These are phyloP conservation scores for Schizochytrium sp. DNA, from an alignment of 108 stramenopile genomes.

Conservation along the genomic window DNA sequence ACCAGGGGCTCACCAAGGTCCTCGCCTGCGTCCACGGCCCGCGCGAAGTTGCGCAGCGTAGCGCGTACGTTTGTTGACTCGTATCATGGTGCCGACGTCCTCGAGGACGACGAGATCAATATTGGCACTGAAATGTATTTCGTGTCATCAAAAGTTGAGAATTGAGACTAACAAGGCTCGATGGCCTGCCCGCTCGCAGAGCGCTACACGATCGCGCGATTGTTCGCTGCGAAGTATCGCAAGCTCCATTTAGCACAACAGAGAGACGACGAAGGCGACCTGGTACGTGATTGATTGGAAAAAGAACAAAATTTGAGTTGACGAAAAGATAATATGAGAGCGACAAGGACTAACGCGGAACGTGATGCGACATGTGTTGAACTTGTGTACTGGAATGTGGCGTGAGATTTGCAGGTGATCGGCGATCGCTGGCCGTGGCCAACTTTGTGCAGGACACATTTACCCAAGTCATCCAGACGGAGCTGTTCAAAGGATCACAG, in stretches of 20 bases:
- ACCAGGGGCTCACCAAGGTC: constrained; percentile 46
- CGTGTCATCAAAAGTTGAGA: background rate
- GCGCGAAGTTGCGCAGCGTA: constrained; percentile 32
- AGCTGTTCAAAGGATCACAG: constrained; percentile 25
- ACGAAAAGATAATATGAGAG: too few species aligned
- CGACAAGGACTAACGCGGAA: too few species aligned
- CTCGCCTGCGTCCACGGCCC: constrained; percentile 44
- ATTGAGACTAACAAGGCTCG: background rate
- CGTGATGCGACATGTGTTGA: too few species aligned
- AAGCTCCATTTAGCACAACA: background rate
- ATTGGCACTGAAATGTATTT: too few species aligned
- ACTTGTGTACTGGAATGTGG: too few species aligned
- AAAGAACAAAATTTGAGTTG: background rate
- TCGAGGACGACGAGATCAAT: background rate
- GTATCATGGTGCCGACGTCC: background rate
- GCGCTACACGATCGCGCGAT: background rate
- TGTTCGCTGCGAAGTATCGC: background rate
- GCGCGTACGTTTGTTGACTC: background rate
- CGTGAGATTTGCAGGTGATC: background rate
- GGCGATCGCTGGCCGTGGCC: background rate
- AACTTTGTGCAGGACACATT: constrained; percentile 10
- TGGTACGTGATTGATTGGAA: background rate
- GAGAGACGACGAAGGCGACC: background rate
- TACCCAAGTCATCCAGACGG: background rate
- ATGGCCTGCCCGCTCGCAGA: background rate